These are phyloP conservation scores for Thraustochytrium sp. DNA, from an alignment of 352 stramenopile species.

Conservation along the genomic window DNA sequence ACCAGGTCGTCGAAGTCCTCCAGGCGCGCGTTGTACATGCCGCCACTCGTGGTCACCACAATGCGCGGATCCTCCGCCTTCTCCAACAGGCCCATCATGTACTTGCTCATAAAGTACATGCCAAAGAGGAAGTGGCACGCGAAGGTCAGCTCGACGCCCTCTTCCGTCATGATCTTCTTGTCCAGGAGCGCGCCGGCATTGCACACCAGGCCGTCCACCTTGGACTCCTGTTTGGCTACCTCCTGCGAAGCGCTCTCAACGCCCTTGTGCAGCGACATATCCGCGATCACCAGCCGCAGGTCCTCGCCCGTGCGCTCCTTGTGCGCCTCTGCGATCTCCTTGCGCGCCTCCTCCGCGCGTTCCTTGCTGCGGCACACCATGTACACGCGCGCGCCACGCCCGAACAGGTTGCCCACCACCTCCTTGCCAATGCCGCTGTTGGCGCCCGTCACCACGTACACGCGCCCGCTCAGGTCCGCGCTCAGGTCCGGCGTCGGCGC, in stretches of 20 bases:
- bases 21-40: slow-evolving; percentile 70
- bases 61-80: slow-evolving; percentile 47
- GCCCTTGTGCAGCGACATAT: slow-evolving; percentile 55
- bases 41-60: slow-evolving; percentile 61
- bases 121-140: slow-evolving; percentile 63
- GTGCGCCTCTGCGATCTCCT: slow-evolving; percentile 58
- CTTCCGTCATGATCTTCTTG: slow-evolving; percentile 58
- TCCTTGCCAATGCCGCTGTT: slow-evolving; percentile 68
- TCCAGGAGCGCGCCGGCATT: slow-evolving; percentile 69
- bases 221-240: slow-evolving; percentile 55
- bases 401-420: slow-evolving; percentile 52
- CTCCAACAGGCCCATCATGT: slow-evolving; percentile 54
- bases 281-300: slow-evolving; percentile 56
- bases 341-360: slow-evolving; percentile 55
- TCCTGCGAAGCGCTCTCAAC: slow-evolving; percentile 54
- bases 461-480: slow-evolving; percentile 57
- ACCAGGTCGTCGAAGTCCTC: slow-evolving; percentile 58
- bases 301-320: slow-evolving; percentile 49
- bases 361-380: slow-evolving; percentile 67
- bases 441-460: slow-evolving; percentile 60
- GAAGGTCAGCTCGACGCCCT: slow-evolving; percentile 66
- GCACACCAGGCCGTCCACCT: slow-evolving; percentile 66
- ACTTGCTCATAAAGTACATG: slow-evolving; percentile 51
- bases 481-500: background rate
- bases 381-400: slow-evolving; percentile 59